phyloP scores from a whole-genome alignment of 768 basidiomycete species.

The Suillus americanus region DNA sequence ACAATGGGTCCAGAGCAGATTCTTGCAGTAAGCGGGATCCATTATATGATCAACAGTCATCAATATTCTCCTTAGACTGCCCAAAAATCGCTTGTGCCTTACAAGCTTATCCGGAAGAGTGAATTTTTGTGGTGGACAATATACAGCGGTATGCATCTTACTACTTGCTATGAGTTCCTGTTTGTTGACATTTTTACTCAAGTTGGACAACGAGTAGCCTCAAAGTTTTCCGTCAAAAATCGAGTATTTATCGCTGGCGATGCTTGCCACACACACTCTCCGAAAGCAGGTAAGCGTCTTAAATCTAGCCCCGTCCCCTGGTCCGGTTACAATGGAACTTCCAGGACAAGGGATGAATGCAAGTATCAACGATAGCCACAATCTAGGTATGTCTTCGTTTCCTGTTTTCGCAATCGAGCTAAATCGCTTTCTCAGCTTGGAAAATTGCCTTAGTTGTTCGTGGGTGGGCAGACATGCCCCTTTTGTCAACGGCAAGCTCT shows the following conservation, averaged over 20 bases:
- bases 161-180: background rate
- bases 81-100: conserved; percentile 41
- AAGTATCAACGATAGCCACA: conserved; percentile 53
- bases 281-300: conserved; percentile 36
- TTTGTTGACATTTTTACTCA: background rate
- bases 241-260: conserved; percentile 60
- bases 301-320: background rate
- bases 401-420: background rate
- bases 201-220: conserved; percentile 59
- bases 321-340: conserved; percentile 18
- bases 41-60: background rate
- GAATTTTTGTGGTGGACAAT: conserved; percentile 50
- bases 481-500: conserved; percentile 44
- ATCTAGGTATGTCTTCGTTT: conserved; percentile 36
- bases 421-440: conserved; percentile 38
- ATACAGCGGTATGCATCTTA: conserved; percentile 40
- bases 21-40: conserved; percentile 30
- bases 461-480: conserved; percentile 44
- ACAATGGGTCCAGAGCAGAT: conserved; percentile 39
- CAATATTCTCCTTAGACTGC: conserved; percentile 31
- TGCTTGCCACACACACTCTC: conserved; percentile 48
- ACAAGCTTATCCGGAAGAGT: conserved; percentile 28
- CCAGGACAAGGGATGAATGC: conserved; percentile 55
- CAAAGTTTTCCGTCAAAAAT: conserved; percentile 43
- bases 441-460: conserved; percentile 48